Evolutionary conservation across 805 yeast genomes (phyloP).

Genomic region (Starmerella sp.): DNA sequence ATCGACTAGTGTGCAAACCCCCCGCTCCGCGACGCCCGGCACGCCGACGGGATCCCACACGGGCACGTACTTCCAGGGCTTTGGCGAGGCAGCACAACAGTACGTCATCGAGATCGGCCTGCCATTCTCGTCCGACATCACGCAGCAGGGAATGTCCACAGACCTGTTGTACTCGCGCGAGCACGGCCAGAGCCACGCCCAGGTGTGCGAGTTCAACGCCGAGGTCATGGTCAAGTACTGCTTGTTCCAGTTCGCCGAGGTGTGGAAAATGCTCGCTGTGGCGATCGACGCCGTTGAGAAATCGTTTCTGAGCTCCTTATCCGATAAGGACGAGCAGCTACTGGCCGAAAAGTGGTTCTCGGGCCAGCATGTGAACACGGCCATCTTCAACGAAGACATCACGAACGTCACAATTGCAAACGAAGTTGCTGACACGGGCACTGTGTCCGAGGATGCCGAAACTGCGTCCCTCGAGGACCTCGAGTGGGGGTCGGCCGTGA

Average conservation of each 20-base stretch:
- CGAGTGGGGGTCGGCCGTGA: constrained; percentile 2
- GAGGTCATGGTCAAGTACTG: constrained; percentile 30
- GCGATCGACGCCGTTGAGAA: constrained; percentile 16
- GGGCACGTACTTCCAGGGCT: not conserved
- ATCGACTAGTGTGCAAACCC: not conserved
- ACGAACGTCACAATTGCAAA: not conserved
- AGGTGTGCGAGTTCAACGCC: constrained; percentile 50
- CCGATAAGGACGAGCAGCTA: constrained; percentile 2
- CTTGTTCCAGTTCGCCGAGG: constrained; percentile 12
- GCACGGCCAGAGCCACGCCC: constrained; percentile 37
- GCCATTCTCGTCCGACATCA: constrained; percentile 28
- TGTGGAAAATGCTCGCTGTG: constrained; percentile 19
- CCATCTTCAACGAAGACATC: not conserved
- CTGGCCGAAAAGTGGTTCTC: constrained; percentile 17
- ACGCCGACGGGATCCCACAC: not conserved
- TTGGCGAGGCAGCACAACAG: not conserved
- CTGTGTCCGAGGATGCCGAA: not conserved
- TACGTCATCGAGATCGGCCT: constrained; percentile 35
- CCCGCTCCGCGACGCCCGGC: not conserved
- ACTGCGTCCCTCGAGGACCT: not conserved
- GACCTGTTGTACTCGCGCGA: not conserved
- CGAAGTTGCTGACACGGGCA: not conserved
- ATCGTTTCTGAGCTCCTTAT: constrained; percentile 7
- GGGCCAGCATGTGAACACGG: not conserved
- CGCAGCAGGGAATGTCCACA: not conserved